Conservation (phyloP, 2,329 filamentous ascomycete genomes). For the Lachnellula arida region DNA sequence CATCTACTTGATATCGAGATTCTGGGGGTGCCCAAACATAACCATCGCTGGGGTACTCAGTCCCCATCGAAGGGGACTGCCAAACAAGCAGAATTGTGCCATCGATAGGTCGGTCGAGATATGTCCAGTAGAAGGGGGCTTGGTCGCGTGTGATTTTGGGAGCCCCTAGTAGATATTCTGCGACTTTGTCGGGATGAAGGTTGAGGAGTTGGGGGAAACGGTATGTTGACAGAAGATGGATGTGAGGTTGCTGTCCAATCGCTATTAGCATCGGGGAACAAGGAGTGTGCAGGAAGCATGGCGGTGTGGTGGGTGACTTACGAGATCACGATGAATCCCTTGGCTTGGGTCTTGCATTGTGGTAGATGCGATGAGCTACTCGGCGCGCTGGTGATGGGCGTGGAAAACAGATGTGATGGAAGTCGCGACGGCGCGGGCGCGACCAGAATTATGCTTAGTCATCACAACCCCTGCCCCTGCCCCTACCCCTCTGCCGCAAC, state of each 20-base stretch:
- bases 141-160: conserved; percentile 80
- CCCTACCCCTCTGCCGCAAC: no score
- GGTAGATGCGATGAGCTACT: conserved; percentile 5
- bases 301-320: conserved; percentile 28
- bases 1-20: conserved; percentile 68
- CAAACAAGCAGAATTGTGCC: conserved; percentile 81
- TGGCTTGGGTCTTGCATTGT: conserved; percentile 43
- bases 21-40: conserved; percentile 87
- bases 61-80: conserved; percentile 72
- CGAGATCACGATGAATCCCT: conserved; percentile 41
- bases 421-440: neutral
- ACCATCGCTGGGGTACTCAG: conserved; percentile 82
- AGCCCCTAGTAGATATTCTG: conserved; percentile 77
- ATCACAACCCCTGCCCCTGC: no score
- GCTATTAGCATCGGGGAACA: conserved; percentile 10
- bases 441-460: no score
- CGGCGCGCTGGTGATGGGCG: no score
- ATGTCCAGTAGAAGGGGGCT: conserved; percentile 89
- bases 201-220: conserved; percentile 71
- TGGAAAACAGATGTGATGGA: neutral
- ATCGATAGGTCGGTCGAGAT: conserved; percentile 76
- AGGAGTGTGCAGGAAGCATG: no score
- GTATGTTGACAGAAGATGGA: conserved; percentile 82
- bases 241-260: conserved; percentile 47
- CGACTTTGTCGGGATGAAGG: conserved; percentile 70